A percentile compares a stretch with the other conserved stretches of the same genome.
Evolutionary conservation across 225 moss, liverwort and hornwort species (phyloP).

Genomic region (Sphagnum tenellum): DNA sequence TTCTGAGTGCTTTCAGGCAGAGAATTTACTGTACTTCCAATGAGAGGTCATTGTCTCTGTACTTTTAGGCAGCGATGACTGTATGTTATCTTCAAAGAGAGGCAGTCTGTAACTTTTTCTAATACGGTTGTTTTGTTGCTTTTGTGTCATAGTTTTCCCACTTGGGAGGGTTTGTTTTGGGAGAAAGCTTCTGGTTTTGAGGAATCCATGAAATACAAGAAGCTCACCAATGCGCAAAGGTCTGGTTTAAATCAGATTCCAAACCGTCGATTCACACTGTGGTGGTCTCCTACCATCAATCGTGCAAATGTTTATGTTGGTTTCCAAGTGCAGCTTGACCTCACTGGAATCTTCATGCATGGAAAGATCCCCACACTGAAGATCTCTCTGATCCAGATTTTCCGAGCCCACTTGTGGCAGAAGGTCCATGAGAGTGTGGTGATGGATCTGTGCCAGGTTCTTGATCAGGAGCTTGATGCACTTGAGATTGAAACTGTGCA

Average conservation of each 20-base stretch:
- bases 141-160: constrained; percentile 54
- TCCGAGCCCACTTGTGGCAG: constrained; percentile 99
- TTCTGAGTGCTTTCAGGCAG: no score
- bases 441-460: constrained; percentile 99
- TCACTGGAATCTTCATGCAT: constrained; percentile 99
- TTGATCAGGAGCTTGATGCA: constrained; percentile 99
- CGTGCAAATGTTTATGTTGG: constrained; percentile 99
- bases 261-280: constrained; percentile 92
- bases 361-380: constrained; percentile 99
- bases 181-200: constrained; percentile 99
- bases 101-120: neutral
- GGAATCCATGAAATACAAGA: constrained; percentile 99
- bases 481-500: constrained; percentile 99
- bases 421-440: constrained; percentile 99
- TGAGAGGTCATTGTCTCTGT: no score
- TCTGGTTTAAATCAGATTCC: constrained; percentile 99
- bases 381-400: constrained; percentile 97
- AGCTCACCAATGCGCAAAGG: constrained; percentile 94
- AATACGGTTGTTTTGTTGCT: no score
- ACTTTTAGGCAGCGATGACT: no score
- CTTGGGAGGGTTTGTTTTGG: constrained; percentile 99
- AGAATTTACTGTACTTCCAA: no score
- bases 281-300: constrained; percentile 99
- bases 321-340: constrained; percentile 98
- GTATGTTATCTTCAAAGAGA: no score